Base-by-base conservation (phyloP, 2,329 filamentous ascomycete species). In the Aspergillus udagawae region DNA sequence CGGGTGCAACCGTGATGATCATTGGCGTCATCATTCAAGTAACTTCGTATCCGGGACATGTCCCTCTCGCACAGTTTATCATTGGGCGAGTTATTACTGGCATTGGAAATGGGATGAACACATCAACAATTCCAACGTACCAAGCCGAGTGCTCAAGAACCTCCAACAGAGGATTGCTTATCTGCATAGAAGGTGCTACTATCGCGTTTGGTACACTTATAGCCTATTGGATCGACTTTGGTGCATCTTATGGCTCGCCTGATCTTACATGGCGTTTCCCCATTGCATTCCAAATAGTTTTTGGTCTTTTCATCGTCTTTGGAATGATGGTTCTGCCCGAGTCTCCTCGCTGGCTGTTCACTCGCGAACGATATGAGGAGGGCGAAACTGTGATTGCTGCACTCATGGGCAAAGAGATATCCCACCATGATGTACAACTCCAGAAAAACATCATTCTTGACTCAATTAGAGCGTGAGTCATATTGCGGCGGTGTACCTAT, bases 361-460 rank as follows among this genome's bases (percentile, higher is more conserved):
- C 75, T n/a, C 71, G 74, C 52, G 76, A 76, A 52, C 74, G 76
- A 32, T 70, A 79, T 42, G 72, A 75, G 58, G 82, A 77, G 63
- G 82, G 73, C 49, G 75, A 77, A 42, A 73, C 75, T 20, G 80
- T 83, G 14, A 77, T 83, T 32, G 79, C 81, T 12, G 80, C 79
- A 4, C 76, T 84, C 3, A 73, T 73, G 49, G 79, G 78, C 10
- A 68, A 70, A 23, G 64, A 82, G 49, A 60, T 82, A 4, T 79
- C 85, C 49, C 79, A 83, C 60, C 74, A 78, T 8, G 81, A 87
- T 65, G 86, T 85, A 2, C 77, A 80, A 48, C 67, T 80, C 9
- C 83, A 89, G 71, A 81, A 82, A 64, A 82, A 86, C 53, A 84
- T 88, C 0, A 86, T 89, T 17, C 74, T 85, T 20, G 88, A 92